Base-by-base conservation (phyloP, 108 stramenopile species). In the Aurantiochytrium sp. region DNA sequence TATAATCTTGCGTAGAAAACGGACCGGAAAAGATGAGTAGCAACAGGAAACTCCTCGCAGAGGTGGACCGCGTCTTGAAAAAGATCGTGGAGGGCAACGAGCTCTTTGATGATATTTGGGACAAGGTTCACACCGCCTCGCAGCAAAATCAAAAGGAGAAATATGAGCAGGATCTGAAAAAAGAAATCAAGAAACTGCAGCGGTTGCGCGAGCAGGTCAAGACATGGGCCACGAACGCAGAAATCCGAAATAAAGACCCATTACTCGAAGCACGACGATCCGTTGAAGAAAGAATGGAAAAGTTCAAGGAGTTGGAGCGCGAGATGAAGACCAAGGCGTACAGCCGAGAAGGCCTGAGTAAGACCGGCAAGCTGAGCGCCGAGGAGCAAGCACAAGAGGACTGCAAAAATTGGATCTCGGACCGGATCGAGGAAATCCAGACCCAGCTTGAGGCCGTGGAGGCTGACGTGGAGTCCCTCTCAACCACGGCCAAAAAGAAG, bases 171-270 rank as follows among this genome's bases (percentile, higher is more conserved):
- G 98, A 99, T 91, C 94, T 99, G 88, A 99, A 99, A 91, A 99
- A 99, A 90, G 99, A 99, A 94, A 98, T 99, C 89, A 99, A 99
- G 92, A 99, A 99, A 90, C 94, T 99, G 43, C 99, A 99, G 94
- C 94, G 96, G 73, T 93, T 97, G 59, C 95, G 99, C 43, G 99
- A 99, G 90, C 97, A 98, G 90, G 97, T 99, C 93, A 99, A 99
- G 91, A 96, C 96, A 8, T 99, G 99, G 99, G 96, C 98, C 69
- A 91, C 93, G 51, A 95, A 95, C 59, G 92, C 94, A 55, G 99
- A 99, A n/a, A 97, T 99, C 76, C 97, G 98, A 89, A 97, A 99
- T 91, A 99, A 99, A 93, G 96, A 95, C 59, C 89, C 92, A 0
- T 92, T 99, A 8, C 49, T 97, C 29, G 95, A 96, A 21, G 95